Evolutionary conservation across 768 basidiomycete genomes (phyloP), one percentile per base, ranked within the genome.

Genomic region (Rubroboletus satanas): DNA sequence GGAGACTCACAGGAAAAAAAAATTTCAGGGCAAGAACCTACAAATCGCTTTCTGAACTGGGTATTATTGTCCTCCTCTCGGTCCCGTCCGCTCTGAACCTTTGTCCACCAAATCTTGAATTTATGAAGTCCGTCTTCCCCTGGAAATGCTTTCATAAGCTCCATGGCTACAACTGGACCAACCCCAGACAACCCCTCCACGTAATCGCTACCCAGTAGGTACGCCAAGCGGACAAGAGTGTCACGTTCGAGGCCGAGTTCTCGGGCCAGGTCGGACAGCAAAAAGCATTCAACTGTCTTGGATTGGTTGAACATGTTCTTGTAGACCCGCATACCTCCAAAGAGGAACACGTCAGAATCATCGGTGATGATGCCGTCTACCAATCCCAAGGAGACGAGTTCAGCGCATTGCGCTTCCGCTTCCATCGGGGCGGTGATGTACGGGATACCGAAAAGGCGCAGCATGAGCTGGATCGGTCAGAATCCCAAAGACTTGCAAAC

Each of bases 231-330:
- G 52, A 98, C 82, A 41, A 98, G 83, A 15, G 88, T 86, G 62
- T 91, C 92, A 26, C 93, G 80, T 46, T 90, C 87, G 23, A 98
- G 76, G 6, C 91, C 88, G 10, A 99, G 78, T 69, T 99, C 97
- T 41, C 94, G 81, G 37, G 80, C 80, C 46, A 98, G 80, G 67
- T 99, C 97, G 6, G 83, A 71, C 2, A 84, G 74, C 35, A 97
- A 75, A 77, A 97, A 99, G 67, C 93, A 94, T 72, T 99, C 97
- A 51, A 98, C 97, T 4, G 94, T 98, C 77, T 98, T 98, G 45
- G 91, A 90, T 71, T 98, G 96, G 69, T 98, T 98, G 77, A 99
- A 99, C 90, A 99, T 96, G 70, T 99, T 98, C 74, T 96, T 97
- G 80, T 90, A 97, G 18, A 98, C 92, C n/a, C 93, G 87, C 60